Evolutionary conservation across 805 yeast species (phyloP), one percentile per base, ranked within the genome.

Genomic region (Jamesozyma gamospora): DNA sequence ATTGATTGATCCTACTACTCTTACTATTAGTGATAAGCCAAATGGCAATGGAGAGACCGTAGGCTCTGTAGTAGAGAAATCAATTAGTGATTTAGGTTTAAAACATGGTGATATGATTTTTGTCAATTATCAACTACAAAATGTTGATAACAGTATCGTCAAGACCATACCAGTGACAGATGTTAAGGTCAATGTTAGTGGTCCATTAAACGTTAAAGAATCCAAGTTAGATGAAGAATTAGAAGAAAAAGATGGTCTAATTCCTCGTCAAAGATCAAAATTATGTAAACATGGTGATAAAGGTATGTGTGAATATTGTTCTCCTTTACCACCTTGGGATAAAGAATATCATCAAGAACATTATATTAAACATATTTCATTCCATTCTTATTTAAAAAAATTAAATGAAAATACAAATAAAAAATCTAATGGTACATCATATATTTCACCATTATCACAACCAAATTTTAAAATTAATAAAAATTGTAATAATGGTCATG

Each of bases 261-360:
- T 92, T 41, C 61, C 70, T 24, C 71, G 98, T 27, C 62, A 66
- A 28, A 70, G 67, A 46, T 74, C 85, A 1, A 51, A 59, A 2
- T 65, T 87, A 45, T 90, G 98, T 61, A 74, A 79, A 43, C 98
- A 92, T 58, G 82, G 90, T 3, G 90, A 79, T 29, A 81, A 80
- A 51, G 99, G 97, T 2, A 92, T 92, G 97, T 92, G 98, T 61
- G 98, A 92, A 55, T 86, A 87, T 56, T 92, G 97, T 59, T 77
- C 94, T 27, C 96, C 97, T 0, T 64, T 92, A 38, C 96, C 95
- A 28, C 97, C 98, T 2, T 92, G 90, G 85, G 96, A 92, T 59
- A 71, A 71, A 46, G 74, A 70, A 17, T 90, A 87, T 57, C 79
- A 79, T 47, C 74, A 74, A 36, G 80, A 77, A 45, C 69, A 87